phyloP scores from a whole-genome alignment of 164 flowering plant species.

The Chloranthus sessilifolius region DNA sequence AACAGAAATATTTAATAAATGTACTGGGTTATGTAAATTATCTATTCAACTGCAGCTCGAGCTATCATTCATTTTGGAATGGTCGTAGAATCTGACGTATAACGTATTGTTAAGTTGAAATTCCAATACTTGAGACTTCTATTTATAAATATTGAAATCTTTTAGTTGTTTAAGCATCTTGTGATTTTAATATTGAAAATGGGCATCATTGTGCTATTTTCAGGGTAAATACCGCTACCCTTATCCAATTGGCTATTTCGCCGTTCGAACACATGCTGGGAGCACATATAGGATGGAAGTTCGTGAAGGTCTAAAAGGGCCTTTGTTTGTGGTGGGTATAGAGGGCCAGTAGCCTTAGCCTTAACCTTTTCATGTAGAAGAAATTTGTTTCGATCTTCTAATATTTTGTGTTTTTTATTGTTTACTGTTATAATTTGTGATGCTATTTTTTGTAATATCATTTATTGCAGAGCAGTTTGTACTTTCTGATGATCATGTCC shows the following conservation, averaged over 20 bases:
- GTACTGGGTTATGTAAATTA: too few relatives aligned
- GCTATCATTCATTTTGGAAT: too few relatives aligned
- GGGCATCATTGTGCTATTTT: neutral
- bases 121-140: neutral
- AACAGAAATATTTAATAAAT: too few relatives aligned
- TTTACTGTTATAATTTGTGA: neutral
- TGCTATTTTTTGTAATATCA: neutral
- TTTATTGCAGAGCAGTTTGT: neutral
- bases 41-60: too few relatives aligned
- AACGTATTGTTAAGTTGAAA: neutral
- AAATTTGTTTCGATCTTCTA: neutral
- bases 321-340: conserved; percentile 63
- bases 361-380: neutral
- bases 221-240: conserved; percentile 97
- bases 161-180: neutral
- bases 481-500: neutral
- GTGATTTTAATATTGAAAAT: neutral
- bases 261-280: conserved; percentile 64
- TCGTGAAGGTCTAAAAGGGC: conserved; percentile 78
- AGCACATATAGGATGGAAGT: conserved; percentile 60
- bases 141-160: neutral
- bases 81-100: too few relatives aligned
- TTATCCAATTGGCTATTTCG: conserved; percentile 85
- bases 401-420: too few relatives aligned
- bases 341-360: too few relatives aligned